Conservation (phyloP, 495 filamentous ascomycete species). For the Talaromyces liani region DNA sequence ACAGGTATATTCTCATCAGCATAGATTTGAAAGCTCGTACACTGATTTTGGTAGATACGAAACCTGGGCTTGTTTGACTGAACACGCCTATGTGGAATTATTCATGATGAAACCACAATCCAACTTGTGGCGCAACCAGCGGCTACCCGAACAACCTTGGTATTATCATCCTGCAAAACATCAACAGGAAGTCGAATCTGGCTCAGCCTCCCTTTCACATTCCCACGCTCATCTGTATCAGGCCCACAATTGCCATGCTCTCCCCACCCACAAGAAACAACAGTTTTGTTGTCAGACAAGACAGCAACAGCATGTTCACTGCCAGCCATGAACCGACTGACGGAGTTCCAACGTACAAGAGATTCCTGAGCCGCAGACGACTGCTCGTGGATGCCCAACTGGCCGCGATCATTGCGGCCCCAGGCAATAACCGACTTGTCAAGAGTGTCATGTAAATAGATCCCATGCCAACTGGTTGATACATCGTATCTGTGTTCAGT, state of each 20-base stretch:
- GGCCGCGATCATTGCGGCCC: conserved; percentile 80
- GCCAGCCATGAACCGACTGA: conserved; percentile 58
- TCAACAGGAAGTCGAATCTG: conserved; percentile 40
- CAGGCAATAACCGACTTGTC: conserved; percentile 24
- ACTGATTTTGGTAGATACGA: conserved; percentile 25
- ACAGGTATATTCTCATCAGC: conserved; percentile 26
- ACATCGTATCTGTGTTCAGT: conserved; percentile 20
- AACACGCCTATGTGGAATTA: background rate
- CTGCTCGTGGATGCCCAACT: conserved; percentile 34
- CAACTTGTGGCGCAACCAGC: conserved; percentile 90
- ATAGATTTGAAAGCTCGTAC: background rate
- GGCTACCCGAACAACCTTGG: conserved; percentile 47
- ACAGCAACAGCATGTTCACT: conserved; percentile 80
- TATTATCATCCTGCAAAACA: background rate
- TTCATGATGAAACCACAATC: conserved; percentile 36
- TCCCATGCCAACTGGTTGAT: conserved; percentile 71
- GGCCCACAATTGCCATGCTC: conserved; percentile 95
- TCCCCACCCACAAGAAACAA: conserved; percentile 89
- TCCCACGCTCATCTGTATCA: conserved; percentile 48
- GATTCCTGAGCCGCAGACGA: background rate
- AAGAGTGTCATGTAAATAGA: conserved; percentile 54
- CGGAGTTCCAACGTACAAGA: background rate
- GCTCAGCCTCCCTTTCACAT: conserved; percentile 59
- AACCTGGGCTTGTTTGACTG: conserved; percentile 40
- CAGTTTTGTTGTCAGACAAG: conserved; percentile 40